Base-by-base conservation (phyloP, 1,139 yeast genomes). In the Suhomyces yuchorum region DNA sequence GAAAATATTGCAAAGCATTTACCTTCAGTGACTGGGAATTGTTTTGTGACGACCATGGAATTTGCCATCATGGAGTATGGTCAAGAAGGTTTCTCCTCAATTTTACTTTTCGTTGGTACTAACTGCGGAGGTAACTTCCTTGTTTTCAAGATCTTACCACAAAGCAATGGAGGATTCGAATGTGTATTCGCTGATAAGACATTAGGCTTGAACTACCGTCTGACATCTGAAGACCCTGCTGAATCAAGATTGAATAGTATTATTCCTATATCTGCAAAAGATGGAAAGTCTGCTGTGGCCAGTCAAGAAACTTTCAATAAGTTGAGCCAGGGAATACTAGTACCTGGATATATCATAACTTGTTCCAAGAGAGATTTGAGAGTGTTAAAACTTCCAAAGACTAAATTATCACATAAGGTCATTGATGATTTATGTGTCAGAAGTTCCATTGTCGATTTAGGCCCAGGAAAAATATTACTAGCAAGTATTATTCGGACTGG, bases 101-200 rank as follows among this genome's bases (percentile, higher is more conserved):
- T 93, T 42, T 61, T 88, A 28, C 67, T 92, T 64, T 70, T 82
- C 30, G 87, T 85, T 12, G 99, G 99, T 24, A 87, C 97, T 0
- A 81, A 83, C 48, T 71, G 73, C 28, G 99, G 99, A 14, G 88
- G 80, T 15, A 73, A 89, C 48, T 63, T 91, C 15, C 57, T 85
- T 24, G 77, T 84, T 0, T 88, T 81, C 66, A 84, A 85, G 59
- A 67, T 93, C 2, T 63, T 85, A 4, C 96, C 96, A 0, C 81
- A 78, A 46, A 67, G 78, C 0, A 73, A 77, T 35, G 96, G 96
- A 4, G 84, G 89, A 24, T 92, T 84, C 61, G 71, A 74, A 34
- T 89, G 82, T 0, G 78, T 77, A 9, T 77, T 79, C 52, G 75
- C 81, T 4, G 87, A 84, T 46, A 75, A 71, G 48, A 66, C 75